Percentiles rank a stretch among this genome's conserved stretches.
Evolutionary conservation across 2,329 filamentous ascomycete genomes (phyloP).

Genomic region (Lecanosticta acicola): DNA sequence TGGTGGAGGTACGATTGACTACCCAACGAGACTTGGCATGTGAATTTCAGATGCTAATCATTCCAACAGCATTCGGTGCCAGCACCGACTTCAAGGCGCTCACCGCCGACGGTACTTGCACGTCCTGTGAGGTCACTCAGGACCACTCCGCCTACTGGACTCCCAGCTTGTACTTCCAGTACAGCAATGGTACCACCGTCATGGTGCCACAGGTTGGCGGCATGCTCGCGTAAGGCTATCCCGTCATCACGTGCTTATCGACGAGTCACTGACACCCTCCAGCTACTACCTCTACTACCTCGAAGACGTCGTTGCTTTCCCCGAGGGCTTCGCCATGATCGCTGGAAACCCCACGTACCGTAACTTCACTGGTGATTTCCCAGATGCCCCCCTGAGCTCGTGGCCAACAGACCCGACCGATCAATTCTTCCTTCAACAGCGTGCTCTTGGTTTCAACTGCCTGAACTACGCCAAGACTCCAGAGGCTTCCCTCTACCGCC

Average conservation of each 20-base stretch:
- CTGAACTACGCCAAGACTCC: conserved; percentile 65
- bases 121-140: conserved; percentile 71
- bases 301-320: conserved; percentile 64
- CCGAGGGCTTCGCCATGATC: conserved; percentile 72
- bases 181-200: conserved; percentile 60
- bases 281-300: conserved; percentile 82
- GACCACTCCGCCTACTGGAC: conserved; percentile 87
- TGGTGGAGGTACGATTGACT: conserved; percentile 59
- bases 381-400: conserved; percentile 61
- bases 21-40: not conserved
- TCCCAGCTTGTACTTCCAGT: conserved; percentile 70
- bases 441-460: conserved; percentile 91
- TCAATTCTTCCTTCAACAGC: conserved; percentile 67
- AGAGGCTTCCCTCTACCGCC: conserved; percentile 73
- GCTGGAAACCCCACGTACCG: conserved; percentile 65
- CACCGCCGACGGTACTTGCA: conserved; percentile 61
- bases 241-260: not conserved
- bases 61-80: conserved; percentile 56
- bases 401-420: conserved; percentile 63
- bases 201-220: conserved; percentile 71
- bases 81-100: conserved; percentile 55
- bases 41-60: conserved; percentile 11
- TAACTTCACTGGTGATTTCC: conserved; percentile 64
- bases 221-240: conserved; percentile 66
- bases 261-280: conserved; percentile 3